Conservation (phyloP, 208 protist genomes). For the Acanthamoeba sp. region DNA sequence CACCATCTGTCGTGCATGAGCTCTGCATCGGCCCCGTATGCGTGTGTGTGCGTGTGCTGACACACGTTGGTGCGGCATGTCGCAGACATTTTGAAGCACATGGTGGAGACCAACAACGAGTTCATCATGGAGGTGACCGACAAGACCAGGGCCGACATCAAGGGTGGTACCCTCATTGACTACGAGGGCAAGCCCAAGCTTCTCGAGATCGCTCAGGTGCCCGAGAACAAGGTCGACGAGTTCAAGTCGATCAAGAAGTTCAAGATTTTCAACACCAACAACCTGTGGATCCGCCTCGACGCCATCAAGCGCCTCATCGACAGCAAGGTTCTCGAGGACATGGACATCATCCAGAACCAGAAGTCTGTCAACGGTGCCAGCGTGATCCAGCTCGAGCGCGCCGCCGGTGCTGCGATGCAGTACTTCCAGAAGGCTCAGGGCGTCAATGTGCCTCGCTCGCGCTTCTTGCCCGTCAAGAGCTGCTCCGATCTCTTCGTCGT, state of each 20-base stretch:
- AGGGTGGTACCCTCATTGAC: conserved; percentile 92
- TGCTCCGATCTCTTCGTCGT: conserved; percentile 97
- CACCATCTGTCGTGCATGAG: too few species aligned
- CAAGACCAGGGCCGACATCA: conserved; percentile 93
- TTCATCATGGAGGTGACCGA: conserved; percentile 95
- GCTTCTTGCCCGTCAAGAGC: conserved; percentile 99
- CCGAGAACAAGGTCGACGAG: conserved; percentile 87
- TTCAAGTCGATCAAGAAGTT: conserved; percentile 98
- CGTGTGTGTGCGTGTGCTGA: not conserved
- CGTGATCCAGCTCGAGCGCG: conserved; percentile 92
- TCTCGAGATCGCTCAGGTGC: conserved; percentile 93
- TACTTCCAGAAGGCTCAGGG: conserved; percentile 93
- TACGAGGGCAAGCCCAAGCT: conserved; percentile 89
- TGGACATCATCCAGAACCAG: conserved; percentile 93
- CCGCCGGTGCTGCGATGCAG: conserved; percentile 97
- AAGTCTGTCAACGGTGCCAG: conserved; percentile 82
- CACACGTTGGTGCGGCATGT: conserved; percentile 73
- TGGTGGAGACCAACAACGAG: conserved; percentile 90
- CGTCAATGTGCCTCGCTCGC: conserved; percentile 95
- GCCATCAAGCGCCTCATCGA: conserved; percentile 89
- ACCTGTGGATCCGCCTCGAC: too few species aligned
- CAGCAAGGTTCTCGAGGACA: conserved; percentile 77
- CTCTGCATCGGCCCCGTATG: too few species aligned
- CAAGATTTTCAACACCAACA: conserved; percentile 99
- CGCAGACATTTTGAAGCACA: conserved; percentile 92